Conservation (phyloP, 2,329 filamentous ascomycete species). For the Pseudogymnoascus destructans region DNA sequence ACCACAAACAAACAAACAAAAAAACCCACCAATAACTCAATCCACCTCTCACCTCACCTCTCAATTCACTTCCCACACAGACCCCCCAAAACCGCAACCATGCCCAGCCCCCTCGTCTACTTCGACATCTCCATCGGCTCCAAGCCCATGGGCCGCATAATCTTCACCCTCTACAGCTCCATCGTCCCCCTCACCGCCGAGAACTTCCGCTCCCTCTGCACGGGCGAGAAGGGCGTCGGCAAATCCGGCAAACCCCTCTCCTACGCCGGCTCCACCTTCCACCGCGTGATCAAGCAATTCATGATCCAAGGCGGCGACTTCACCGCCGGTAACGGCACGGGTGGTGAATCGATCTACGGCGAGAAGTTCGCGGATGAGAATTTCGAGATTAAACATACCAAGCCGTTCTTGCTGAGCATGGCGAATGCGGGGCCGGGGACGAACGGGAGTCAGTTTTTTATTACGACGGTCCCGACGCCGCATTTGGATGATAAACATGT, state of each 20-base stretch:
- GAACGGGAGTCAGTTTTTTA: constrained; percentile 97
- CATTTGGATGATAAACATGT: constrained; percentile 96
- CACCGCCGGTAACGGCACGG: constrained; percentile 85
- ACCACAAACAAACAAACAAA: neutral
- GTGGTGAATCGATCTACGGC: constrained; percentile 94
- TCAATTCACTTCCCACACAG: neutral
- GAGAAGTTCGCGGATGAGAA: constrained; percentile 97
- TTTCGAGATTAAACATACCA: constrained; percentile 82
- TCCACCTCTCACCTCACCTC: neutral
- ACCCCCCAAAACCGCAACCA: neutral
- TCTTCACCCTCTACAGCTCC: constrained; percentile 66
- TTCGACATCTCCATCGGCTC: constrained; percentile 83
- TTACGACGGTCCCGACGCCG: constrained; percentile 88
- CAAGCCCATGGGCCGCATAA: constrained; percentile 60
- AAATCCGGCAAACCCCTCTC: constrained; percentile 73
- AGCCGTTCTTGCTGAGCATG: constrained; percentile 91
- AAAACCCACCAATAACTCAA: neutral
- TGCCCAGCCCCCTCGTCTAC: constrained; percentile 43
- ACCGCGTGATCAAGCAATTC: constrained; percentile 95
- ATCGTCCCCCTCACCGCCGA: constrained; percentile 90
- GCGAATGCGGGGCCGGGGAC: constrained; percentile 92
- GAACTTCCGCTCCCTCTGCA: constrained; percentile 91
- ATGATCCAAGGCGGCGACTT: constrained; percentile 99
- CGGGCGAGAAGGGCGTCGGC: constrained; percentile 80
- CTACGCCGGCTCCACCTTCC: constrained; percentile 88